Conservation (phyloP, 2,329 filamentous ascomycete species). For the Incumbomyces delicatus region DNA sequence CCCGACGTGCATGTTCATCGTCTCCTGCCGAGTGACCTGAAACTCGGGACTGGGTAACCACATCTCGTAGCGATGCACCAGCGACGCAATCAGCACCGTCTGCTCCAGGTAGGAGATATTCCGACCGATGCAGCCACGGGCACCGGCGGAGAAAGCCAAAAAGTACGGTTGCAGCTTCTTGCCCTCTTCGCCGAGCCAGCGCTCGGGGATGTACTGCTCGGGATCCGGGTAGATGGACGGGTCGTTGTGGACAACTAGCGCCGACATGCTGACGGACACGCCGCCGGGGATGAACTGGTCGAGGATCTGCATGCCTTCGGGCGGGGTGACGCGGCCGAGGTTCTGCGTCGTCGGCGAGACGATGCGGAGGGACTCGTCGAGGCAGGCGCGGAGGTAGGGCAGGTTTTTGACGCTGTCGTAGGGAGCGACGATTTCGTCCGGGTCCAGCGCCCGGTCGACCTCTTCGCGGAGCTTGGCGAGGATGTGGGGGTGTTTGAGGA, state of each 20-base stretch:
- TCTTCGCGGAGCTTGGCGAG: slow-evolving; percentile 25
- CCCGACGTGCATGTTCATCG: slow-evolving; percentile 7
- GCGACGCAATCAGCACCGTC: slow-evolving; percentile 33
- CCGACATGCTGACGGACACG: slow-evolving; percentile 36
- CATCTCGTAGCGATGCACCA: slow-evolving; percentile 38
- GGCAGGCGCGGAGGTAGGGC: slow-evolving; percentile 43
- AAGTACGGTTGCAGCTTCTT: slow-evolving; percentile 15
- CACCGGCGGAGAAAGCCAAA: slow-evolving; percentile 30
- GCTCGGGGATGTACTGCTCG: slow-evolving; percentile 28
- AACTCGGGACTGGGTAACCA: slow-evolving; percentile 24
- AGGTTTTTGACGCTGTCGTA: slow-evolving; percentile 44
- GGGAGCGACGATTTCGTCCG: slow-evolving; percentile 33
- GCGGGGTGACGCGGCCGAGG: slow-evolving; percentile 37
- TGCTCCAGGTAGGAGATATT: slow-evolving; percentile 40
- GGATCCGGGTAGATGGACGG: slow-evolving; percentile 29
- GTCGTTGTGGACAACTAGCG: slow-evolving; percentile 33
- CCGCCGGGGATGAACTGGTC: slow-evolving; percentile 38
- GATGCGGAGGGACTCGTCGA: slow-evolving; percentile 43
- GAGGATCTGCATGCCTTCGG: slow-evolving; percentile 35
- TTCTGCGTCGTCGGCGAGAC: slow-evolving; percentile 36
- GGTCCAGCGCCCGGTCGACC: slow-evolving; percentile 36
- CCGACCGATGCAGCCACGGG: slow-evolving; percentile 33
- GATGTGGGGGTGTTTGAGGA: slow-evolving; percentile 39
- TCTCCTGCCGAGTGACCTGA: slow-evolving; percentile 13
- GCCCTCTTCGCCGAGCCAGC: slow-evolving; percentile 12